phyloP scores from a whole-genome alignment of 768 basidiomycete species.

The Hypsizygus marmoreus region DNA sequence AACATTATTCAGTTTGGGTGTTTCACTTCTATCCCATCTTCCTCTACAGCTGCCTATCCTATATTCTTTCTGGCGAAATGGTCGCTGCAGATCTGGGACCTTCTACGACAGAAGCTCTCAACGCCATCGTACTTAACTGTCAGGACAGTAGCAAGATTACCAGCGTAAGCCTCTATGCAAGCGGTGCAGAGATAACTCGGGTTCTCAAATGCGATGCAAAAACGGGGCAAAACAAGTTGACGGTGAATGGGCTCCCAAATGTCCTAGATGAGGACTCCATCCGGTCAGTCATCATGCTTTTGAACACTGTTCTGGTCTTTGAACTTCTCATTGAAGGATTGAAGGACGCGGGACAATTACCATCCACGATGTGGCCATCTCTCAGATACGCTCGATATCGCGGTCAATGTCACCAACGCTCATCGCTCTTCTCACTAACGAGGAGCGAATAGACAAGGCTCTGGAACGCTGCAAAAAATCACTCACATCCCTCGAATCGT shows the following conservation, averaged over 20 bases:
- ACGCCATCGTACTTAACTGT: conserved; percentile 24
- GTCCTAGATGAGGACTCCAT: conserved; percentile 31
- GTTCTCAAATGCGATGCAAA: conserved; percentile 30
- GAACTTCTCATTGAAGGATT: conserved; percentile 21
- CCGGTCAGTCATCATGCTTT: conserved; percentile 22
- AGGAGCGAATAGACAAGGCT: conserved; percentile 19
- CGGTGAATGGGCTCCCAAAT: conserved; percentile 33
- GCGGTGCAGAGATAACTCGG: conserved; percentile 37
- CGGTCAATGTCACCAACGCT: conserved; percentile 22
- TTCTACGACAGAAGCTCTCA: too few species aligned
- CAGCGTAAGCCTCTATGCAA: conserved; percentile 36
- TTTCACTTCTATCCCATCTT: too few species aligned
- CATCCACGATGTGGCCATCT: conserved; percentile 33
- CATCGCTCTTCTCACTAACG: conserved; percentile 16
- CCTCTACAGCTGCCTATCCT: too few species aligned
- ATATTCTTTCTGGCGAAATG: too few species aligned
- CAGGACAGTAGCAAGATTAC: conserved; percentile 31
- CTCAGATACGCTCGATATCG: neutral
- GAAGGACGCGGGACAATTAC: conserved; percentile 35
- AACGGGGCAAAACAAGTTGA: conserved; percentile 34
- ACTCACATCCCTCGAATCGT: conserved; percentile 24
- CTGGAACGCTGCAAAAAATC: conserved; percentile 25
- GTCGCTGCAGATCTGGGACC: too few species aligned
- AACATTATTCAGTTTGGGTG: too few species aligned
- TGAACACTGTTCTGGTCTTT: neutral